phyloP scores from a whole-genome alignment of 345 rosid genomes.

The Euphorbia tirucalli region DNA sequence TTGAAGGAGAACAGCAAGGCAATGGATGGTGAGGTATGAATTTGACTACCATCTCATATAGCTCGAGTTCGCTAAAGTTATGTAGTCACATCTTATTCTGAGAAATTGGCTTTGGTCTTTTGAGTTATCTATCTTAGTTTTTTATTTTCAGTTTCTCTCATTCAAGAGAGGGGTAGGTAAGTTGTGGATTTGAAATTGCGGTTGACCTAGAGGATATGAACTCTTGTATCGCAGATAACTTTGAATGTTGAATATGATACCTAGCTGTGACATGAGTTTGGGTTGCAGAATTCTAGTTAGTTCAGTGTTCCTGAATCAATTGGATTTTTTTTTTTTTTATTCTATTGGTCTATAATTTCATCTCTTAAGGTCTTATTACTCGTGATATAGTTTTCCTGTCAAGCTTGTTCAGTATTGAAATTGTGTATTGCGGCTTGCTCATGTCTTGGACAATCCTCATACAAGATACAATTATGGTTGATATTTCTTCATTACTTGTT shows the following conservation, averaged over 20 bases:
- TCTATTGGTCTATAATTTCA: not conserved
- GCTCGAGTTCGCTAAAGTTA: not conserved
- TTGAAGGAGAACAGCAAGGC: slow-evolving; percentile 61
- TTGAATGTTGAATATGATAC: not conserved
- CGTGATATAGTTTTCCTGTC: not conserved
- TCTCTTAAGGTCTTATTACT: not conserved
- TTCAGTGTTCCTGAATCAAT: not conserved
- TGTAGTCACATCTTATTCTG: not conserved
- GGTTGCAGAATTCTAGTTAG: not conserved
- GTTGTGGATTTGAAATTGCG: not conserved
- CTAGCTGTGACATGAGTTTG: not conserved
- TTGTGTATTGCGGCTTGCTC: not conserved
- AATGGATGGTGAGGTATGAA: slow-evolving; percentile 60
- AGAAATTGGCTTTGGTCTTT: not conserved
- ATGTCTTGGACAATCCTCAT: not conserved
- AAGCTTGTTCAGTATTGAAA: not conserved
- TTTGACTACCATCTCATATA: not conserved
- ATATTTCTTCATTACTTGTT: not conserved
- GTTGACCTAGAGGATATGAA: not conserved
- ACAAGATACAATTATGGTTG: not conserved
- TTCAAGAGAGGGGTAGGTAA: not conserved
- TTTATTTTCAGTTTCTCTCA: not conserved
- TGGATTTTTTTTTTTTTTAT: not conserved
- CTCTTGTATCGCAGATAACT: not conserved
- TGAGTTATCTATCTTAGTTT: not conserved